phyloP scores from a whole-genome alignment of 148 eudicot species.

The Arbutus unedo region DNA sequence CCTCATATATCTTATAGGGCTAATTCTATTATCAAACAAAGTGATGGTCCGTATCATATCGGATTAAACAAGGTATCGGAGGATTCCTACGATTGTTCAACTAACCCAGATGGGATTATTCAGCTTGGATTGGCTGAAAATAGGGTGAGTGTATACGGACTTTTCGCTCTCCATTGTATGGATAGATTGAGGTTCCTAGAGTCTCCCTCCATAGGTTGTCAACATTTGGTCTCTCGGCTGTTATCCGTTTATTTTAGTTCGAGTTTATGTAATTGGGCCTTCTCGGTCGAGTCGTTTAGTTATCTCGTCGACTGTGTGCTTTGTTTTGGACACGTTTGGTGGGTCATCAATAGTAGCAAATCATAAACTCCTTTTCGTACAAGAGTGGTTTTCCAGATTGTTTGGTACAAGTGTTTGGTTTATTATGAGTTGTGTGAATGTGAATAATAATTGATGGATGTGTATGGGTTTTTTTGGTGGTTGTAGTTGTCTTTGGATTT shows the following conservation, averaged over 20 bases:
- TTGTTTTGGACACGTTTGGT: background rate
- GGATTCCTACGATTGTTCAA: conserved; percentile 49
- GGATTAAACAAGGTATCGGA: conserved; percentile 45
- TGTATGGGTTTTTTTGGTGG: conserved; percentile 12
- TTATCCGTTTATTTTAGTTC: background rate
- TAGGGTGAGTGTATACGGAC: conserved; percentile 33
- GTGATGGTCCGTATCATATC: conserved; percentile 44
- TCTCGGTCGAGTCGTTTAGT: background rate
- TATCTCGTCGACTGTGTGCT: background rate
- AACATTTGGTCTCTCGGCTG: background rate
- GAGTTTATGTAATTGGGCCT: background rate
- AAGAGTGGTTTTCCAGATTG: background rate
- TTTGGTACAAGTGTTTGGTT: background rate
- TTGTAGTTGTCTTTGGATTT: conserved; percentile 76
- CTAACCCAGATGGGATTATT: conserved; percentile 58
- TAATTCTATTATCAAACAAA: conserved; percentile 33
- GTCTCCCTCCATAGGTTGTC: background rate
- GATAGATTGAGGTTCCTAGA: too few relatives aligned
- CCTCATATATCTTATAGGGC: conserved; percentile 55
- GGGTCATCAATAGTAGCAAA: background rate
- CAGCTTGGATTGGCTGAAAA: conserved; percentile 69
- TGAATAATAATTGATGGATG: conserved; percentile 3
- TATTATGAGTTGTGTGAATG: conserved; percentile 15
- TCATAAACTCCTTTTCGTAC: background rate
- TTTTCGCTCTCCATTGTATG: background rate